Conservation (phyloP, 1,139 yeast genomes). For the Blastobotrys raffinosifermentans region DNA sequence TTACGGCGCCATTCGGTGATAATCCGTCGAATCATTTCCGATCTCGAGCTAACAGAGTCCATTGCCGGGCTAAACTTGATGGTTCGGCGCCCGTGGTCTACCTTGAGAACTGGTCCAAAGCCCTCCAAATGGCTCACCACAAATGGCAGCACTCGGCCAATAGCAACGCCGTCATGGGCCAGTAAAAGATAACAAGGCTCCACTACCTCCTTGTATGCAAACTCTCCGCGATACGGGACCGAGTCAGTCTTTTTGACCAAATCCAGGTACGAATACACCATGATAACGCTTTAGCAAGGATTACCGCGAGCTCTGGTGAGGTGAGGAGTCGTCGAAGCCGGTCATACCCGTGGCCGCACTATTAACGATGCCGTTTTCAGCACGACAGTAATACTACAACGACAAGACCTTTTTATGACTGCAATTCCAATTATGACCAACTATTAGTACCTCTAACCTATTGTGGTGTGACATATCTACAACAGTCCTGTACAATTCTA, state of each 20-base stretch:
- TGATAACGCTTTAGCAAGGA: too few relatives aligned
- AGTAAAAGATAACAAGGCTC: slow-evolving; percentile 36
- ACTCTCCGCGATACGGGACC: slow-evolving; percentile 17
- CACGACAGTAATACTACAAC: too few relatives aligned
- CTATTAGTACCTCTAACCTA: too few relatives aligned
- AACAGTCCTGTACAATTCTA: too few relatives aligned
- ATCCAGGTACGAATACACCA: slow-evolving; percentile 20
- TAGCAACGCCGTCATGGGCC: slow-evolving; percentile 46
- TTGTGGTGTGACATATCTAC: too few relatives aligned
- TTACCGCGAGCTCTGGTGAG: too few relatives aligned
- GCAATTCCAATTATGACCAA: too few relatives aligned
- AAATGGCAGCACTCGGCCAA: slow-evolving; percentile 50
- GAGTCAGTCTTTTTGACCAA: slow-evolving; percentile 45
- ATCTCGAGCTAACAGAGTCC: slow-evolving; percentile 45
- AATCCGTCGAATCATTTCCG: slow-evolving; percentile 39
- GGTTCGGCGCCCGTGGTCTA: slow-evolving; percentile 28
- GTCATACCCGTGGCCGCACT: too few relatives aligned
- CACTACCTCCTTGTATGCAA: slow-evolving; percentile 11
- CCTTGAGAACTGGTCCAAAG: slow-evolving; percentile 33
- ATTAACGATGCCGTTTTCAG: too few relatives aligned
- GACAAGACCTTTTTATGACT: too few relatives aligned
- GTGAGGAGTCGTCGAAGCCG: too few relatives aligned
- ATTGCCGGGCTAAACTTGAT: slow-evolving; percentile 38
- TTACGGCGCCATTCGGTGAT: slow-evolving; percentile 41
- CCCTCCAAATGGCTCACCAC: slow-evolving; percentile 41